phyloP scores from a whole-genome alignment of 2,329 filamentous ascomycete genomes.

The Xylaria sp. region DNA sequence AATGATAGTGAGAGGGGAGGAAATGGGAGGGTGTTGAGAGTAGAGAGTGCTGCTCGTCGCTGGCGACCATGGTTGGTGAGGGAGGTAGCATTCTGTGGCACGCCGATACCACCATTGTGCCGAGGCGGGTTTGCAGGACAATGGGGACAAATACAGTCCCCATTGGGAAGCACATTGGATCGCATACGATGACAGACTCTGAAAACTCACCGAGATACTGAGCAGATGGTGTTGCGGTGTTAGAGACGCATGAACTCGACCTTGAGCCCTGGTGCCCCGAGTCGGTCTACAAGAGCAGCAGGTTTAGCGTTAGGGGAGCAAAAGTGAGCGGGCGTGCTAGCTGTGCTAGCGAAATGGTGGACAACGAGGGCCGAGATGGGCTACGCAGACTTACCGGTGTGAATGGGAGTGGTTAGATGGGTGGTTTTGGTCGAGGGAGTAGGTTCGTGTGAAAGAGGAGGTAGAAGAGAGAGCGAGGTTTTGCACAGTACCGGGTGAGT shows the following conservation, averaged over 20 bases:
- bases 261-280: conserved; percentile 44
- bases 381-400: conserved; percentile 42
- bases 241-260: conserved; percentile 50
- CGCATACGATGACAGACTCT: conserved; percentile 51
- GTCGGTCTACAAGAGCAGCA: conserved; percentile 44
- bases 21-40: conserved; percentile 26
- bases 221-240: conserved; percentile 51
- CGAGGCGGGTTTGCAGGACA: conserved; percentile 37
- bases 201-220: conserved; percentile 53
- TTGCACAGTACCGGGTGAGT: conserved; percentile 47
- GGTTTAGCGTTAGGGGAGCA: conserved; percentile 36
- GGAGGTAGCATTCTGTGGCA: conserved; percentile 36
- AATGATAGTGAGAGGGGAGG: conserved; percentile 23
- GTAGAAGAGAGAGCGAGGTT: conserved; percentile 51
- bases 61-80: conserved; percentile 33
- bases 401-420: conserved; percentile 45
- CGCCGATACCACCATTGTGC: conserved; percentile 30
- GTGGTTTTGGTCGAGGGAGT: conserved; percentile 41
- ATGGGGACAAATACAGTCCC: conserved; percentile 37
- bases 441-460: conserved; percentile 49
- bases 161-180: conserved; percentile 49
- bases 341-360: conserved; percentile 24
- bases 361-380: conserved; percentile 39
- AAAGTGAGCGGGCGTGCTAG: conserved; percentile 25
- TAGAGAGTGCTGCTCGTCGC: conserved; percentile 27